Base-by-base conservation (phyloP, 2,329 filamentous ascomycete species). In the Cercospora berteroae region DNA sequence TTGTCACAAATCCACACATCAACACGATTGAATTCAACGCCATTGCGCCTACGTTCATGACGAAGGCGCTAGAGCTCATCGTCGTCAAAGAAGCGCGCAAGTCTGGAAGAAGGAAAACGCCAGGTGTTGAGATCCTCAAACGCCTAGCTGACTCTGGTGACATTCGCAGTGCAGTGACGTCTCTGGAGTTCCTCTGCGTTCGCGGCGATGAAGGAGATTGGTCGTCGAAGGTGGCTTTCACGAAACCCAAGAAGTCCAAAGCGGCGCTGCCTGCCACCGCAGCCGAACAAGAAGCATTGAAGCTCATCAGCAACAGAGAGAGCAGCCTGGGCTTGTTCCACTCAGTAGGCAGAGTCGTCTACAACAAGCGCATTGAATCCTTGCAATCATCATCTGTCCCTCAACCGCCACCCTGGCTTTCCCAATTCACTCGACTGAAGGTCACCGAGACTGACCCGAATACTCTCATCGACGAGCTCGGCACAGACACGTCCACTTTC, bases 251-350 rank as follows among this genome's bases (percentile, higher is more conserved):
- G 76, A 89, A 87, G 71, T 81, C 83, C 1, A 79, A 81, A 27
- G 87, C 86, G 72, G 86, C 87, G 56, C 79, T 80, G 20, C 82
- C 87, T 8, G 79, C 96, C 66, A 97, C 93, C 0, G 86, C 86
- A 68, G 89, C 90, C 75, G 95, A 98, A 78, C 83, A 87, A 67
- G 90, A 96, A 70, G 94, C 89, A 5, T 80, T 98, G 9, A 88
- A 93, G 75, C 82, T 95, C 67, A 87, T 98, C 23, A 93, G 91
- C 0, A 92, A 94, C 75, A 87, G 95, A 65, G 95, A 98, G 80
- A 90, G 91, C 16, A 97, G 90, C 70, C 83, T 99, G 2, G 95
- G 94, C 1, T 93, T 99, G 60, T 99, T 99, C 76, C 95, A 99
- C 78, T 93, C 95, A 0, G 91, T 98, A 12, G 95, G 94, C 3